Evolutionary conservation across 352 stramenopile genomes (phyloP).

Genomic region (Phytophthora syringae): DNA sequence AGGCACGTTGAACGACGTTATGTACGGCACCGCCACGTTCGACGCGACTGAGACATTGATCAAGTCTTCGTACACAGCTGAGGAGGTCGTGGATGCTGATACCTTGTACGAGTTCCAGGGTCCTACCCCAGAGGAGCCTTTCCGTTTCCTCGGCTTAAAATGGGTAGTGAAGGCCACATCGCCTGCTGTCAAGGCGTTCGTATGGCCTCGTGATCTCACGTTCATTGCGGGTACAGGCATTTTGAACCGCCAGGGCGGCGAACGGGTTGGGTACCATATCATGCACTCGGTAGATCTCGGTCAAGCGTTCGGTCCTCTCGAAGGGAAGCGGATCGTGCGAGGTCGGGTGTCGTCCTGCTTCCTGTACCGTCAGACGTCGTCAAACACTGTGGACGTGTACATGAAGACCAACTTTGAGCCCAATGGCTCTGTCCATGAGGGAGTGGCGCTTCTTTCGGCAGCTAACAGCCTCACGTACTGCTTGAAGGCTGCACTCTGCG

Average conservation of each 20-base stretch:
- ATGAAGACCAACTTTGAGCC: constrained; percentile 56
- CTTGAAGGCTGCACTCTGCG: constrained; percentile 39
- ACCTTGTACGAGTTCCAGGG: constrained; percentile 43
- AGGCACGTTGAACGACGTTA: constrained; percentile 55
- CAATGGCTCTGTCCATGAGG: constrained; percentile 40
- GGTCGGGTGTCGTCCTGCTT: constrained; percentile 51
- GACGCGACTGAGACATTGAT: constrained; percentile 36
- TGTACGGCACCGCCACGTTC: constrained; percentile 46
- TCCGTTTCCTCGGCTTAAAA: constrained; percentile 50
- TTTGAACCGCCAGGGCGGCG: constrained; percentile 42
- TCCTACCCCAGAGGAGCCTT: constrained; percentile 47
- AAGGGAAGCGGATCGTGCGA: constrained; percentile 41
- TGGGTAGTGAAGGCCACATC: constrained; percentile 45
- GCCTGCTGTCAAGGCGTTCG: constrained; percentile 38
- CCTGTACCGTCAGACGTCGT: constrained; percentile 46
- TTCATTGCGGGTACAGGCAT: constrained; percentile 58
- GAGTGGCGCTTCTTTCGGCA: constrained; percentile 39
- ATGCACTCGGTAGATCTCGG: constrained; percentile 57
- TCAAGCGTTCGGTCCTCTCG: constrained; percentile 34
- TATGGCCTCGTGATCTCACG: constrained; percentile 52
- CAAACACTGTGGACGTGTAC: constrained; percentile 52
- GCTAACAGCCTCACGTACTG: constrained; percentile 46
- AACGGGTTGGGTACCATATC: constrained; percentile 63
- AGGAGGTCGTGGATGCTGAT: constrained; percentile 47
- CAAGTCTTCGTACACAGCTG: constrained; percentile 35